These are phyloP conservation scores for Boletus pseudo-olivaceus DNA, from an alignment of 768 basidiomycete species.

Conservation along the genomic window DNA sequence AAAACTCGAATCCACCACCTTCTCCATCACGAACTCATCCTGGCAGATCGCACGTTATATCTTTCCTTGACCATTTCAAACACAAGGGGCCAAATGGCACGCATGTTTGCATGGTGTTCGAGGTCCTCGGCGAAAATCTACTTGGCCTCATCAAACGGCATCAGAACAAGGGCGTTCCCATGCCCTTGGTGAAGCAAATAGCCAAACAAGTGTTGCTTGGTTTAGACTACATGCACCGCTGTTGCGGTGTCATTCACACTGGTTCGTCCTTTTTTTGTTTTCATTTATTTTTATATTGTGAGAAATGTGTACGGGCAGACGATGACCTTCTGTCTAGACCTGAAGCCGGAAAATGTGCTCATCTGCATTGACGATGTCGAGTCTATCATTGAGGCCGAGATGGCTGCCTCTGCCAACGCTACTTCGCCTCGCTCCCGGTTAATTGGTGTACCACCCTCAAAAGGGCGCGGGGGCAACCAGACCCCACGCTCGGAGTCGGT, in stretches of 20 bases:
- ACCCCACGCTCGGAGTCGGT: constrained; percentile 81
- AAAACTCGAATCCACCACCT: constrained; percentile 48
- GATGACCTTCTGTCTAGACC: constrained; percentile 46
- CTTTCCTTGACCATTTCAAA: constrained; percentile 94
- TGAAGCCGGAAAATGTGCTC: constrained; percentile 97
- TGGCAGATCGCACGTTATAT: constrained; percentile 92
- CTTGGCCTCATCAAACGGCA: constrained; percentile 96
- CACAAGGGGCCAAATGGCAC: constrained; percentile 96
- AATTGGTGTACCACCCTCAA: constrained; percentile 89
- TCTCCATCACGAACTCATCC: constrained; percentile 72
- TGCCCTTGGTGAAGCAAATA: constrained; percentile 90
- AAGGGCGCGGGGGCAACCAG: constrained; percentile 93
- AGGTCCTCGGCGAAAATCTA: constrained; percentile 96
- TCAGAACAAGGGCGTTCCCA: constrained; percentile 96
- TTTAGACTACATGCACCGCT: constrained; percentile 96
- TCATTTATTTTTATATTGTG: no score
- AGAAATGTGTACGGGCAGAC: background rate
- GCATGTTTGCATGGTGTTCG: constrained; percentile 99
- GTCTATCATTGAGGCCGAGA: constrained; percentile 80
- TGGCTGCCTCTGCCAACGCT: constrained; percentile 42
- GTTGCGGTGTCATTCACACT: constrained; percentile 96
- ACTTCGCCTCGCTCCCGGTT: constrained; percentile 53
- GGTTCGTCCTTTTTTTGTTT: constrained; percentile 39
- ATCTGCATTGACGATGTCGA: constrained; percentile 98
- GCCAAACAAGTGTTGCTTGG: constrained; percentile 95